Conservation (phyloP, 805 yeast species). For the Yamadazyma philogaea region DNA sequence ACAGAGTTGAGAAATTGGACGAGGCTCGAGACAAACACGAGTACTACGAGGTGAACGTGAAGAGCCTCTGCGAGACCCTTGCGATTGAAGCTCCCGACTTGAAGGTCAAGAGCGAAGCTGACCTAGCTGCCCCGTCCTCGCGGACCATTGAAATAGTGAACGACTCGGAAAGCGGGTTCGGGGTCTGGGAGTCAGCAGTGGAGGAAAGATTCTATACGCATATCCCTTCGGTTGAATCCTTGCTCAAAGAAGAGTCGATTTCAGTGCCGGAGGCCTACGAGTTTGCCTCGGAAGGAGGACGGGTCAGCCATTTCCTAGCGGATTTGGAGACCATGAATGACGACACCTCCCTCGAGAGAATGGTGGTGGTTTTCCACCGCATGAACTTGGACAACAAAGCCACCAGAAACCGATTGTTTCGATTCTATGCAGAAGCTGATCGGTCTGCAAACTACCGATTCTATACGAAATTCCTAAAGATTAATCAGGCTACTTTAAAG, state of each 20-base stretch:
- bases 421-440: constrained; percentile 49
- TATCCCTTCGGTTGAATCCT: constrained; percentile 42
- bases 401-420: constrained; percentile 57
- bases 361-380: constrained; percentile 47
- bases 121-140: constrained; percentile 2
- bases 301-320: constrained; percentile 41
- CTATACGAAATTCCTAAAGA: constrained; percentile 68
- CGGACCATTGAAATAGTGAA: constrained; percentile 23
- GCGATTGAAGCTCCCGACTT: constrained; percentile 14
- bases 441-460: constrained; percentile 46
- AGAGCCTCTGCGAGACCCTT: constrained; percentile 9
- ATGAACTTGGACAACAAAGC: constrained; percentile 67
- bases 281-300: constrained; percentile 39
- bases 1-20: constrained; percentile 35
- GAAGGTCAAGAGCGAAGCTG: constrained; percentile 11
- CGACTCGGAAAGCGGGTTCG: constrained; percentile 16
- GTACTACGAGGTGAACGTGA: constrained; percentile 5
- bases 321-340: constrained; percentile 42
- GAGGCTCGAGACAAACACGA: constrained; percentile 13
- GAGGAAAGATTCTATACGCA: constrained; percentile 62
- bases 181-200: constrained; percentile 64
- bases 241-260: constrained; percentile 7
- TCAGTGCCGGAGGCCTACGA: constrained; percentile 16
- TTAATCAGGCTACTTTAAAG: constrained; percentile 47
- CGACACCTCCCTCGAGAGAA: constrained; percentile 48